Base-by-base conservation (phyloP, 345 rosid species). In the Populus ilicifolia region DNA sequence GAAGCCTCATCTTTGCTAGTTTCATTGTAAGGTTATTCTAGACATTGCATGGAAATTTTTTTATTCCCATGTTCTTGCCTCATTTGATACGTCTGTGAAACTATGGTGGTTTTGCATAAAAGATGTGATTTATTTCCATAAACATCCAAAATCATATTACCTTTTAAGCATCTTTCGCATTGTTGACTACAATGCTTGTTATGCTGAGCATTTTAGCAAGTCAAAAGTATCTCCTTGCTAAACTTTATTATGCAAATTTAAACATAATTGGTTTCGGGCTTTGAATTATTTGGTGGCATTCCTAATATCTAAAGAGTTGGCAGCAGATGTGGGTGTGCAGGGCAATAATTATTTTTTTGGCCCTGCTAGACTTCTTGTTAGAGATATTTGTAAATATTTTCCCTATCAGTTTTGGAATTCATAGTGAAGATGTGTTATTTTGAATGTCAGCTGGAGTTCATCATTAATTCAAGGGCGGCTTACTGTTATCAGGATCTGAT, bases 1-100 rank as follows among this genome's bases (percentile, higher is more conserved):
- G 11, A 33, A 50, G n/a, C 17, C 39, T 21, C 35, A 30, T 78
- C n/a, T 66, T 41, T 54, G 30, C 39, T 66, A 65, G 35, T 29
- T 66, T 78, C n/a, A 63, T 78, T 50, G 4, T 44, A 62, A 71
- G 36, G 77, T 29, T 17, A 65, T 64, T 12, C 3, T 44, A 33
- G 14, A 74, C 41, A 59, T 6, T 20, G 59, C 23, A 6, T 52
- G 64, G 29, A 59, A 4, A 4, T 9, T 59, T 59, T 59, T n/a
- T 23, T n/a, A 59, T 23, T 23, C 29, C 11, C 25, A 13, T 23
- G 5, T 59, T 59, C 29, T 13, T 59, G 64, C 64, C 64, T 10
- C 25, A 3, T 30, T 52, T 33, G 36, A 30, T 0, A 50, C 10
- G 23, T 39, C 33, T 5, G 74, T 17, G 63, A 11, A 71, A 30